Conservation (phyloP, 2,329 filamentous ascomycete species). For the Rachicladosporium sp. region DNA sequence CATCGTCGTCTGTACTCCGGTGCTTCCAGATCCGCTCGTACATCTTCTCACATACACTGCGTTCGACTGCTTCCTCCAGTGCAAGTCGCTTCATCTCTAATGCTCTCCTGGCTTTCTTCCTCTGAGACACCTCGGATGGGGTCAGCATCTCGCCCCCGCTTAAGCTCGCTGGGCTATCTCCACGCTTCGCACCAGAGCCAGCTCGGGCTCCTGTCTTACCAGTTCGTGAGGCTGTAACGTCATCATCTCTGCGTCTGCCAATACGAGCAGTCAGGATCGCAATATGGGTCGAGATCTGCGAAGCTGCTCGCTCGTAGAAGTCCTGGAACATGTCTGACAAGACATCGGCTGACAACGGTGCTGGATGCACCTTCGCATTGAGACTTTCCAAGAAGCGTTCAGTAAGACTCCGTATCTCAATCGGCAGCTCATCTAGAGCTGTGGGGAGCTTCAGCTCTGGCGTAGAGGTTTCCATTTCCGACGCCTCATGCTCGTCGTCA, state of each 20-base stretch:
- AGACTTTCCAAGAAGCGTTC: constrained; percentile 90
- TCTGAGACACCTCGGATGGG: constrained; percentile 65
- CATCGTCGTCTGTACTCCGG: constrained; percentile 82
- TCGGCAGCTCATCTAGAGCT: constrained; percentile 78
- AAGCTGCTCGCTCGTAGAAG: constrained; percentile 72
- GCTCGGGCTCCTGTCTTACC: constrained; percentile 27
- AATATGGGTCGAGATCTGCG: constrained; percentile 78
- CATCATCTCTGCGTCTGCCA: constrained; percentile 36
- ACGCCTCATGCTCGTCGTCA: constrained; percentile 15
- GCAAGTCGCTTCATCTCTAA: constrained; percentile 65
- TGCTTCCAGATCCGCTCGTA: constrained; percentile 88
- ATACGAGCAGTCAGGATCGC: constrained; percentile 64
- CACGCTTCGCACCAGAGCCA: constrained; percentile 25
- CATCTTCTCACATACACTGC: constrained; percentile 39
- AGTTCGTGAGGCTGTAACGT: background rate
- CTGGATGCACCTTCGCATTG: constrained; percentile 72
- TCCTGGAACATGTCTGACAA: constrained; percentile 85
- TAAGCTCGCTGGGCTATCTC: constrained; percentile 31
- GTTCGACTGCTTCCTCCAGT: constrained; percentile 84
- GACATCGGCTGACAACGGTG: constrained; percentile 70
- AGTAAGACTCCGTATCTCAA: constrained; percentile 80
- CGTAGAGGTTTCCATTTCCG: constrained; percentile 9
- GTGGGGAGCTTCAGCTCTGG: constrained; percentile 38
- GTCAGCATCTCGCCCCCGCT: constrained; percentile 62
- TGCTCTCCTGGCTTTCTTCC: constrained; percentile 63